These are phyloP conservation scores for Solanum chacoense DNA, from an alignment of 305 asterid species.

Conservation along the genomic window DNA sequence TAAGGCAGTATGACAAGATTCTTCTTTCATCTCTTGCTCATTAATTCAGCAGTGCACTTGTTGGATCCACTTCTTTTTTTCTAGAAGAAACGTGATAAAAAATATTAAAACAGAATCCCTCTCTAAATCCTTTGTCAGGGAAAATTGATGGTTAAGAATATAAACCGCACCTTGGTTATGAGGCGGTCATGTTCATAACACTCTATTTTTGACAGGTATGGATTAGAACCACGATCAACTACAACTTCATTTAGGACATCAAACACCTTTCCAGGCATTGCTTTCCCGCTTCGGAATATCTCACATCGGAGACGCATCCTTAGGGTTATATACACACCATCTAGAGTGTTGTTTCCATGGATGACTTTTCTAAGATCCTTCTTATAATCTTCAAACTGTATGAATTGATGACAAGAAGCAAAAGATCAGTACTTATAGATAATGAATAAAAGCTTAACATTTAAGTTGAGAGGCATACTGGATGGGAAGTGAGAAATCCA, in stretches of 20 bases:
- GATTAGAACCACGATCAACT: conserved; percentile 98
- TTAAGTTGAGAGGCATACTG: conserved; percentile 44
- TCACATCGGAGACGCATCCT: conserved; percentile 98
- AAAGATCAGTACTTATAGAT: not conserved
- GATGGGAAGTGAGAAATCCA: conserved; percentile 93
- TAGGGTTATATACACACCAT: conserved; percentile 92
- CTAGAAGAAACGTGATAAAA: not conserved
- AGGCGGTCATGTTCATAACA: conserved; percentile 96
- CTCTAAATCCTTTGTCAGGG: not conserved
- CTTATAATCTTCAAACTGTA: conserved; percentile 73
- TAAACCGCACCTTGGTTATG: conserved; percentile 70
- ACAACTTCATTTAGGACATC: conserved; percentile 90
- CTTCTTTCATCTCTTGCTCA: not conserved
- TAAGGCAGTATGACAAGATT: not conserved
- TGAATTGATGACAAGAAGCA: not conserved
- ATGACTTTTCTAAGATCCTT: conserved; percentile 78
- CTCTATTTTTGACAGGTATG: conserved; percentile 92
- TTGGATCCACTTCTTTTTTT: not conserved
- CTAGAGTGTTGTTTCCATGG: conserved; percentile 76
- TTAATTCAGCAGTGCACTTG: not conserved
- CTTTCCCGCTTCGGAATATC: conserved; percentile 82
- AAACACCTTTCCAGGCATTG: conserved; percentile 87
- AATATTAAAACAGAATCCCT: not conserved
- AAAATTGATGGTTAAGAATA: not conserved
- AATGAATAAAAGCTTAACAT: conserved; percentile 8